Conservation (phyloP, 2,329 filamentous ascomycete species). For the Aspergillus felis region DNA sequence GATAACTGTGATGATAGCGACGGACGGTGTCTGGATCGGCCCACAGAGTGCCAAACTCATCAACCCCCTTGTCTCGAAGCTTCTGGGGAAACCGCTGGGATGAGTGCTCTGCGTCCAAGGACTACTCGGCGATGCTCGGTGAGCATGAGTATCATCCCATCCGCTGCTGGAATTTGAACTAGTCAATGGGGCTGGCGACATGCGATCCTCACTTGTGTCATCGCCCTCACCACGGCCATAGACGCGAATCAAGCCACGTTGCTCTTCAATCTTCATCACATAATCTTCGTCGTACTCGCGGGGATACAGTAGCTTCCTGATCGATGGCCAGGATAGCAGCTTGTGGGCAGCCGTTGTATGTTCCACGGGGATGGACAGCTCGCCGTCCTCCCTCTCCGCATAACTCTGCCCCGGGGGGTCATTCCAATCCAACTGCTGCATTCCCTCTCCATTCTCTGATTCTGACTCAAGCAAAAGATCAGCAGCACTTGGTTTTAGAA, state of each 20-base stretch:
- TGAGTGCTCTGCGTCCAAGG: conserved; percentile 49
- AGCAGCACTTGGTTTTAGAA: conserved; percentile 21
- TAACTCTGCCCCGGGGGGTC: conserved; percentile 7
- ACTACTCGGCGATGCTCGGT: conserved; percentile 43
- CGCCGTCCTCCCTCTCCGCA: conserved; percentile 41
- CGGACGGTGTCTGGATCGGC: conserved; percentile 51
- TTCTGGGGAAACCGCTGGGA: conserved; percentile 23
- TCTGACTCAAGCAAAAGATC: conserved; percentile 9
- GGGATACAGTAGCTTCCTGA: conserved; percentile 58
- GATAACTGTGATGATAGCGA: conserved; percentile 52
- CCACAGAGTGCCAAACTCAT: conserved; percentile 49
- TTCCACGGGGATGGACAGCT: conserved; percentile 72
- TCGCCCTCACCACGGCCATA: conserved; percentile 76
- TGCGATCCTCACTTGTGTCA: conserved; percentile 51
- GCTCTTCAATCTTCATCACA: conserved; percentile 71
- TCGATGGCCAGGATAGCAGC: conserved; percentile 70
- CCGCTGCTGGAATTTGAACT: conserved; percentile 13
- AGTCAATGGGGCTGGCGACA: conserved; percentile 31
- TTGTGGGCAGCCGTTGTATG: conserved; percentile 86
- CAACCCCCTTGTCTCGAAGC: conserved; percentile 47
- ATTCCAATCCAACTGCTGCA: background rate
- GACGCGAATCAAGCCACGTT: conserved; percentile 67
- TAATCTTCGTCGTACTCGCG: conserved; percentile 62
- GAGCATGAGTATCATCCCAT: conserved; percentile 25
- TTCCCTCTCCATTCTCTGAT: conserved; percentile 8